These are phyloP conservation scores for Blumeriella jaapii DNA, from an alignment of 2,329 filamentous ascomycete species.

Conservation along the genomic window DNA sequence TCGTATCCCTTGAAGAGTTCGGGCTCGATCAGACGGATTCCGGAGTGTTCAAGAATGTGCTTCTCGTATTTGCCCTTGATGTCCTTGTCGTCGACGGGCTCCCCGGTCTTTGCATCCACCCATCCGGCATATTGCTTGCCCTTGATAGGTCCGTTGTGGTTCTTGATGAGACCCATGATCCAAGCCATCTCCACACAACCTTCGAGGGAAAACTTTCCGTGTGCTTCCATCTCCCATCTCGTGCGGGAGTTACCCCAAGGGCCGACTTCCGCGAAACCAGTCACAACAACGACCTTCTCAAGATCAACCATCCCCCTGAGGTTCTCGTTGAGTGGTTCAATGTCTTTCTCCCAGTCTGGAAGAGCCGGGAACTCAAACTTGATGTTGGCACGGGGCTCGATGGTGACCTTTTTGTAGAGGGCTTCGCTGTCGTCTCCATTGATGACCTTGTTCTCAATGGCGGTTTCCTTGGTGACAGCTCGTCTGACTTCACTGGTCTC, in stretches of 20 bases:
- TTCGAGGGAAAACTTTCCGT: conserved; percentile 92
- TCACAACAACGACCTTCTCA: conserved; percentile 95
- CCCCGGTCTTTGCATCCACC: conserved; percentile 88
- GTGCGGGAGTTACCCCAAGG: conserved; percentile 98
- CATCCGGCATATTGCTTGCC: conserved; percentile 93
- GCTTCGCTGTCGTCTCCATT: conserved; percentile 88
- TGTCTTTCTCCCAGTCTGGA: conserved; percentile 83
- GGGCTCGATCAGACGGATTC: conserved; percentile 94
- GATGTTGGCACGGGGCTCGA: conserved; percentile 92
- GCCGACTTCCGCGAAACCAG: conserved; percentile 89
- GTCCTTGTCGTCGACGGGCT: conserved; percentile 96
- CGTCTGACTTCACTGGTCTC: conserved; percentile 89
- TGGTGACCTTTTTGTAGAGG: conserved; percentile 86
- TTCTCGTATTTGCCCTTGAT: conserved; percentile 97
- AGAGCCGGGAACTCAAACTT: conserved; percentile 91
- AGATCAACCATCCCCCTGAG: conserved; percentile 98
- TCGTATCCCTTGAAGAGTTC: conserved; percentile 96
- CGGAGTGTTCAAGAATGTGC: conserved; percentile 87
- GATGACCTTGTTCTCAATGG: conserved; percentile 93
- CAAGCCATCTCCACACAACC: conserved; percentile 99
- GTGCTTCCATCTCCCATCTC: conserved; percentile 98
- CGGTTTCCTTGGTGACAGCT: conserved; percentile 89
- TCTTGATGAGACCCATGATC: conserved; percentile 99
- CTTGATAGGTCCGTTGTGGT: conserved; percentile 93
- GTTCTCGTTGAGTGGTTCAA: conserved; percentile 76